phyloP scores from a whole-genome alignment of 2,329 filamentous ascomycete species.

The Pestalotiopsis sp. region DNA sequence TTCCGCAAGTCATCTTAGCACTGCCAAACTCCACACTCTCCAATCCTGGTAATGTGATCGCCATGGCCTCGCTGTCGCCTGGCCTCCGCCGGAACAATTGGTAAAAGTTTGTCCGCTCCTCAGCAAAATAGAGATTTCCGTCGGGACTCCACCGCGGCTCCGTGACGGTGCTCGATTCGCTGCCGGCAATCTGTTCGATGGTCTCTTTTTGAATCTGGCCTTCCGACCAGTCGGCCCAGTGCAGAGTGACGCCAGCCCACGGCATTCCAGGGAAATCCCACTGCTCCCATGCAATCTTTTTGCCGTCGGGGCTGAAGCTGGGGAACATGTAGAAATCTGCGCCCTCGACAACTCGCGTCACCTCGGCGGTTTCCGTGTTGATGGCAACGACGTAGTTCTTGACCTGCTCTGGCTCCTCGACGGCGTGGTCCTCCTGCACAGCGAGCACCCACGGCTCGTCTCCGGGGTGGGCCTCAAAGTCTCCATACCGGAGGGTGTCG shows the following conservation, averaged over 20 bases:
- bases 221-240: constrained; percentile 42
- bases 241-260: constrained; percentile 49
- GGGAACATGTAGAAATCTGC: constrained; percentile 58
- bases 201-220: constrained; percentile 33
- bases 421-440: constrained; percentile 52
- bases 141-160: constrained; percentile 55
- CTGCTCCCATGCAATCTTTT: constrained; percentile 52
- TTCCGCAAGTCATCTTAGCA: constrained; percentile 30
- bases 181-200: constrained; percentile 41
- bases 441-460: constrained; percentile 47
- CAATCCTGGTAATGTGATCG: not conserved
- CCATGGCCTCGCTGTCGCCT: constrained; percentile 22
- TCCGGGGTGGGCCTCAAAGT: constrained; percentile 45
- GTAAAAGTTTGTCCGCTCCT: constrained; percentile 48
- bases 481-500: constrained; percentile 43
- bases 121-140: constrained; percentile 49
- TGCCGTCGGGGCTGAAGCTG: constrained; percentile 48
- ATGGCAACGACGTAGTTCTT: constrained; percentile 42
- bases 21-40: constrained; percentile 28
- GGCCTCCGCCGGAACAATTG: constrained; percentile 46
- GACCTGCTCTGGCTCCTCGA: constrained; percentile 34
- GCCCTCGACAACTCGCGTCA: constrained; percentile 40
- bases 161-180: constrained; percentile 42
- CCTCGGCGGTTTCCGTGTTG: constrained; percentile 41
- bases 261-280: constrained; percentile 58